These are phyloP conservation scores for Pestalotiopsis fici DNA, from an alignment of 2,329 filamentous ascomycete species.

Conservation along the genomic window DNA sequence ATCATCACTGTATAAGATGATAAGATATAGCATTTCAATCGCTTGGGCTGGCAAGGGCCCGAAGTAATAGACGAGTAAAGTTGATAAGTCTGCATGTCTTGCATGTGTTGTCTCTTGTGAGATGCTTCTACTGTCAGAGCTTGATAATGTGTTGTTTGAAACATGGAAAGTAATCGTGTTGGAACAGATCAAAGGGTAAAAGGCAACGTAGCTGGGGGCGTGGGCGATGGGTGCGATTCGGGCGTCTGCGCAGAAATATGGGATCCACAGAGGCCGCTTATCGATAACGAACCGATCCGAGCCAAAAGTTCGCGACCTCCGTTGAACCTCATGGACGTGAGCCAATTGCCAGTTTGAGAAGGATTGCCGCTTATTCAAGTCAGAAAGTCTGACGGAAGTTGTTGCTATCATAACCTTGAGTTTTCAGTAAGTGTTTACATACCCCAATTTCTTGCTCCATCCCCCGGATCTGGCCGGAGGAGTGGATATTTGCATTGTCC, in stretches of 20 bases:
- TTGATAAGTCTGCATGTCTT: not conserved
- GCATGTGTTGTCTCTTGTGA: not conserved
- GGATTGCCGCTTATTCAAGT: not conserved
- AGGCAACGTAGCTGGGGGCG: not conserved
- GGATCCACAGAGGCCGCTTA: not conserved
- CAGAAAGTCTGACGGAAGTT: not conserved
- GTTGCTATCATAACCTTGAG: not conserved
- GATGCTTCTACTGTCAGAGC: too few species aligned
- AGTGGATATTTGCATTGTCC: too few species aligned
- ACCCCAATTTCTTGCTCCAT: not conserved
- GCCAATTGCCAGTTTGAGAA: not conserved
- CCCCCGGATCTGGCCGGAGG: not conserved
- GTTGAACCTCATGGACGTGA: not conserved
- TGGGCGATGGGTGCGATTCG: not conserved
- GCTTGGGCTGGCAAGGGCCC: not conserved
- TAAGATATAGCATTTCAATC: conserved; percentile 6
- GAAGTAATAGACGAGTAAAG: conserved; percentile 10
- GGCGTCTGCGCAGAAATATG: not conserved
- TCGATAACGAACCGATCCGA: not conserved
- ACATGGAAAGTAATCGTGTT: too few species aligned
- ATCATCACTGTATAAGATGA: conserved; percentile 9
- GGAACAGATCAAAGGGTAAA: not conserved
- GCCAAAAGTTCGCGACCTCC: conserved; percentile 9
- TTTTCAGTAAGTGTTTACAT: not conserved
- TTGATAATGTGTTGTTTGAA: too few species aligned